These are phyloP conservation scores for Amanita rubescens DNA, from an alignment of 768 basidiomycete species.

Conservation along the genomic window DNA sequence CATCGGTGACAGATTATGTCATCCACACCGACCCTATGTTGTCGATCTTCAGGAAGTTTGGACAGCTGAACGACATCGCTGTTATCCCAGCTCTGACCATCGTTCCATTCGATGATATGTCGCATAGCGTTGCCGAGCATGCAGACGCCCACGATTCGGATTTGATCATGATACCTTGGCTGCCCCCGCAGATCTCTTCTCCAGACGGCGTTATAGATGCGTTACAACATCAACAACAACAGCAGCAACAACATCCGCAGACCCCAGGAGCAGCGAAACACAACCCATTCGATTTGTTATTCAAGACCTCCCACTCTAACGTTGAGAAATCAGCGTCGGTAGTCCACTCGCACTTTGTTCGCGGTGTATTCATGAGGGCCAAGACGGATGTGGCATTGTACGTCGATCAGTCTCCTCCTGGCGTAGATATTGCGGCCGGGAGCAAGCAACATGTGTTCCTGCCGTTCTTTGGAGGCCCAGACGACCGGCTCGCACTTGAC, in stretches of 20 bases:
- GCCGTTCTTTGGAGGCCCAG: conserved; percentile 92
- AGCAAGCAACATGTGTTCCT: conserved; percentile 64
- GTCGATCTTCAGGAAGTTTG: conserved; percentile 70
- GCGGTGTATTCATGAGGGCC: conserved; percentile 68
- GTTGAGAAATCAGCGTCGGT: conserved; percentile 39
- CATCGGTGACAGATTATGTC: conserved; percentile 60
- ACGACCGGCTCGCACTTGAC: conserved; percentile 81
- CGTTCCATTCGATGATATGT: conserved; percentile 70
- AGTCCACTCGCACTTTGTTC: conserved; percentile 77
- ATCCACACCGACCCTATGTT: conserved; percentile 68
- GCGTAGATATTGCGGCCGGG: conserved; percentile 9
- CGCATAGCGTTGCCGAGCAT: conserved; percentile 60
- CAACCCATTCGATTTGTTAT: conserved; percentile 72
- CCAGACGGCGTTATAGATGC: conserved; percentile 9
- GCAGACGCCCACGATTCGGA: conserved; percentile 54
- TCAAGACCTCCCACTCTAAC: conserved; percentile 25
- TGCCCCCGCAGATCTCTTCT: conserved; percentile 32
- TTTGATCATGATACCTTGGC: conserved; percentile 81
- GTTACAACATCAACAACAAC: conserved; percentile 8
- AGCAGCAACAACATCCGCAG: conserved; percentile 3
- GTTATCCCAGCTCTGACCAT: conserved; percentile 64
- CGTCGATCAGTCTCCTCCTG: conserved; percentile 54
- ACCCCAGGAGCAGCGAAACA: neutral
- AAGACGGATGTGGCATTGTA: conserved; percentile 76
- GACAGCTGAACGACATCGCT: conserved; percentile 58